phyloP scores from a whole-genome alignment of 2,329 filamentous ascomycete species.

The Fusarium pseudograminearum region DNA sequence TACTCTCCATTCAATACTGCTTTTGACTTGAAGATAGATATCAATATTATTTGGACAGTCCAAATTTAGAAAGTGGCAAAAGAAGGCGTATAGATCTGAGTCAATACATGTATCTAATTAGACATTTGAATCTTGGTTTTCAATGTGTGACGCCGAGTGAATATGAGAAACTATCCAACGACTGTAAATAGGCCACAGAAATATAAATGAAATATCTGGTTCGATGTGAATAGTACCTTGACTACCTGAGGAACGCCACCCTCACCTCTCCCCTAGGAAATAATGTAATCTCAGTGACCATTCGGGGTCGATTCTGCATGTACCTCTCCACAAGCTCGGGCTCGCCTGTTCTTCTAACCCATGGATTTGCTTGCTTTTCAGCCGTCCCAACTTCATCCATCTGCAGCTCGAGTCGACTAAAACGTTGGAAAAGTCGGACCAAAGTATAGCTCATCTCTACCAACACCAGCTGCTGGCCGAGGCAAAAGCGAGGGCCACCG shows the following conservation, averaged over 20 bases:
- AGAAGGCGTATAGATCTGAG: neutral
- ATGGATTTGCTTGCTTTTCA: neutral
- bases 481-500: neutral
- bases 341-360: slow-evolving; percentile 2
- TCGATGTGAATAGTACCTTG: neutral
- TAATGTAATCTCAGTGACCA: slow-evolving; percentile 6
- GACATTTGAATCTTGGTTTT: neutral
- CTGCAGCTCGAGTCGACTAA: slow-evolving; percentile 1
- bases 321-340: slow-evolving; percentile 3
- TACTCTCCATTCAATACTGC: neutral
- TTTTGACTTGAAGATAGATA: too few species aligned
- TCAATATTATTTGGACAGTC: neutral
- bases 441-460: slow-evolving; percentile 4
- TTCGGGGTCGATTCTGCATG: slow-evolving; percentile 3
- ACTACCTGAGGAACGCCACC: neutral
- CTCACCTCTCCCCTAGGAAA: neutral
- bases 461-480: neutral
- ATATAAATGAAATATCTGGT: neutral
- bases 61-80: neutral
- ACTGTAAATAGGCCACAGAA: neutral
- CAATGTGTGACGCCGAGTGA: neutral
- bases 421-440: slow-evolving; percentile 5
- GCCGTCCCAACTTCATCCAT: slow-evolving; percentile 1
- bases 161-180: neutral
- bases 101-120: neutral